Evolutionary conservation across 345 rosid genomes (phyloP).

Genomic region (Aquilaria sinensis): DNA sequence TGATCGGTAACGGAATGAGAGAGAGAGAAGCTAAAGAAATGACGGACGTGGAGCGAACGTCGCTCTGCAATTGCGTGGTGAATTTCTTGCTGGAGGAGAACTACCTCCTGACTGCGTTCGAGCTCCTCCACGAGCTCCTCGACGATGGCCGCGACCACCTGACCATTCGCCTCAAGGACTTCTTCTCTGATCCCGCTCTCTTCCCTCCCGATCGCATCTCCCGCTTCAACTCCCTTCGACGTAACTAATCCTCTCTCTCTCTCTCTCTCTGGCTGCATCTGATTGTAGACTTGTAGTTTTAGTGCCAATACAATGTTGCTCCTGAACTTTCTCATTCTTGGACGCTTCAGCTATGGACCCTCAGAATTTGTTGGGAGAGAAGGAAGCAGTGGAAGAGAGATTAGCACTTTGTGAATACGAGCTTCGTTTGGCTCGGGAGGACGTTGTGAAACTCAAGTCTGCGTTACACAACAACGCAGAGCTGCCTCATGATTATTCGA

Average conservation of each 20-base stretch:
- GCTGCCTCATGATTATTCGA: constrained; percentile 23
- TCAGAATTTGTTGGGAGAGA: constrained; percentile 79
- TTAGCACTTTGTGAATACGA: constrained; percentile 71
- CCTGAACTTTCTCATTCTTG: constrained; percentile 12
- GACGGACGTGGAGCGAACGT: constrained; percentile 87
- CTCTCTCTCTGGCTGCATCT: not conserved
- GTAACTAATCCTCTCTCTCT: constrained; percentile 20
- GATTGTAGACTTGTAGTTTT: no score
- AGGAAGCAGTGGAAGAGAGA: constrained; percentile 62
- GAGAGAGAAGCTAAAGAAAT: no score
- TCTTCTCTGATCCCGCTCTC: constrained; percentile 71
- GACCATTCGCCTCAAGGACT: constrained; percentile 76
- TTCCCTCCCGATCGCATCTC: constrained; percentile 92
- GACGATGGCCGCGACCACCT: constrained; percentile 88
- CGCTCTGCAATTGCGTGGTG: constrained; percentile 86
- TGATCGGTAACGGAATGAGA: no score
- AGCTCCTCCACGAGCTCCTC: constrained; percentile 83
- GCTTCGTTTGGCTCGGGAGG: constrained; percentile 82
- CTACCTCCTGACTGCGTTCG: constrained; percentile 78
- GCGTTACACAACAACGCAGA: constrained; percentile 62
- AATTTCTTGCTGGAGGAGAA: constrained; percentile 90
- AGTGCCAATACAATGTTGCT: not conserved
- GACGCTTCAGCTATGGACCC: constrained; percentile 70
- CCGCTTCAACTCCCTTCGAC: constrained; percentile 75
- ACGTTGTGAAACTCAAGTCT: constrained; percentile 51